Base-by-base conservation (phyloP, 306 rosid genomes). In the Mimosa pudica region DNA sequence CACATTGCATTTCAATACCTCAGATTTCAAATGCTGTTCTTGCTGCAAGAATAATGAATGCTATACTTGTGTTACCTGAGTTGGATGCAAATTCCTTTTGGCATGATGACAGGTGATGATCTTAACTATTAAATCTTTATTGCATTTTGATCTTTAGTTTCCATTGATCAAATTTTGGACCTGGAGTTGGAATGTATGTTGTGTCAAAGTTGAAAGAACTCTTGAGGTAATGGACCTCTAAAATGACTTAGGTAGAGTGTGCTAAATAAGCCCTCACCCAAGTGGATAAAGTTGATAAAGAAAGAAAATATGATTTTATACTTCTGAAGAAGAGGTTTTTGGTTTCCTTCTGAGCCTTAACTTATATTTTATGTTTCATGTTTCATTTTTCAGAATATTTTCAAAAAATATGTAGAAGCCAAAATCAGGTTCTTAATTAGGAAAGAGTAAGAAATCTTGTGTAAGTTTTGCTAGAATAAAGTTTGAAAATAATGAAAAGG, bases 31-130 rank as follows among this genome's bases (percentile, higher is more conserved):
- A 62, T 62, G 68, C 68, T 32, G 68, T 62, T 24, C 68, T 62
- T 62, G 68, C 68, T 30, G 68, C 68, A 32, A 33, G 68, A 32
- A 62, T 62, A 62, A 32, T 62, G 68, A 62, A 62, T 62, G 42
- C 68, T 62, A 62, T 17, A 32, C 68, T 62, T 62, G 68, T 62
- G 9, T 42, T 62, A 1, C 68, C 42, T 62, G 68, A 62, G 42
- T 62, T 62, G 68, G 68, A 62, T 32, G 68, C 68, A 62, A 62
- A 62, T 33, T 62, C 68, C 68, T 62, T 30, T 62, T 62, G 68
- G 68, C 68, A 32, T 62, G 68, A 62, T 62, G 68, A 62, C 41
- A 62, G 68, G 68, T 62, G 33, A 62, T 8, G 6, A 12, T 62
- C 42, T 62, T 32, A 32, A 61, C 30, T 24, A 18, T 4, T 4